Percentiles rank a stretch among this genome's conserved stretches.
Evolutionary conservation across 2,329 filamentous ascomycete genomes (phyloP).

Genomic region (Metarhizium robertsii): DNA sequence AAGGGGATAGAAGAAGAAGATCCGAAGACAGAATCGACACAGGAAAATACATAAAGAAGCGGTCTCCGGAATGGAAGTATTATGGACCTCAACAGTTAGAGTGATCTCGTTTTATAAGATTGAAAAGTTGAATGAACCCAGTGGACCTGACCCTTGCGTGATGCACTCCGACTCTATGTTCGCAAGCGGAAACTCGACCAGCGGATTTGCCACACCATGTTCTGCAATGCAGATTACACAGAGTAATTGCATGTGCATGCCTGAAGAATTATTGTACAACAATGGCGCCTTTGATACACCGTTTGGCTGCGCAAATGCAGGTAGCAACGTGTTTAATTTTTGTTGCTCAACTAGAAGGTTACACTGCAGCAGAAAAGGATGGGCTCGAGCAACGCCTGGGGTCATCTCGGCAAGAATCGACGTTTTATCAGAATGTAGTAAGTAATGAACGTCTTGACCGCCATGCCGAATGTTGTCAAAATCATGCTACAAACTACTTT

Average conservation of each 20-base stretch:
- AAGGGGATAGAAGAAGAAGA: not conserved
- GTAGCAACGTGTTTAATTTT: not conserved
- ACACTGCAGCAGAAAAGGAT: not conserved
- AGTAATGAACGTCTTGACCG: too few species aligned
- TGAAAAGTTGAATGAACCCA: not conserved
- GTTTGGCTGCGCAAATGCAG: not conserved
- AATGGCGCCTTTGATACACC: not conserved
- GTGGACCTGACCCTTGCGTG: not conserved
- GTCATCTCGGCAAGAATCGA: not conserved
- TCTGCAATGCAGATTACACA: not conserved
- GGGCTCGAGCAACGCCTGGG: not conserved
- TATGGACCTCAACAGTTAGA: not conserved
- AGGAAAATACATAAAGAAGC: not conserved
- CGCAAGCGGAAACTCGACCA: not conserved
- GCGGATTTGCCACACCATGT: not conserved
- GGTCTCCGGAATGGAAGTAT: not conserved
- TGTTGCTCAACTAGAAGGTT: not conserved
- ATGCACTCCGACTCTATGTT: not conserved
- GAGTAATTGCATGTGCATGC: not conserved
- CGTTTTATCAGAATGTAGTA: not conserved
- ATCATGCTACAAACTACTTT: too few species aligned
- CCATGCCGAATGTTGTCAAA: too few species aligned
- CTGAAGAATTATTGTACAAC: not conserved
- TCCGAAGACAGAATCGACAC: not conserved
- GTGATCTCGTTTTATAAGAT: not conserved